These are phyloP conservation scores for Cymbomonas tetramitiformis DNA, from an alignment of 139 green algal species.

Conservation along the genomic window DNA sequence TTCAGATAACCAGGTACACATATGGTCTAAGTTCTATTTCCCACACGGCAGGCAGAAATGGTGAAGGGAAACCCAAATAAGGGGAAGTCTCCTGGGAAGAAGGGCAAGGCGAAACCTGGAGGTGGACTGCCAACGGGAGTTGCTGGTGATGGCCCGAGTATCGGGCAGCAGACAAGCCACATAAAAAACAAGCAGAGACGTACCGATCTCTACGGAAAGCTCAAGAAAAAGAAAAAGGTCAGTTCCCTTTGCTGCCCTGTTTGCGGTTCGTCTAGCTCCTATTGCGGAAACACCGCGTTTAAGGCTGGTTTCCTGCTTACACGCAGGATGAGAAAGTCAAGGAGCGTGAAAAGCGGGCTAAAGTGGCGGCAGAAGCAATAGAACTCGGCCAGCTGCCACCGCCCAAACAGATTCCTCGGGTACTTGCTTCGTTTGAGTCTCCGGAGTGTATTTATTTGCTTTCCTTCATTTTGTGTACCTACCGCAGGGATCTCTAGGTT, in stretches of 20 bases:
- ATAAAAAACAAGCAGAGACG: constrained; percentile 76
- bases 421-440: constrained; percentile 13
- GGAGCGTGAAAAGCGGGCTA: constrained; percentile 43
- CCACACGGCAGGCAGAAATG: too few species aligned
- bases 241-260: neutral
- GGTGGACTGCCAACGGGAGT: constrained; percentile 34
- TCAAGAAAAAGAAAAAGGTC: constrained; percentile 57
- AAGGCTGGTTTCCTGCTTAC: neutral
- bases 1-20: too few species aligned
- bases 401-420: constrained; percentile 52
- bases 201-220: constrained; percentile 52
- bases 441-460: neutral
- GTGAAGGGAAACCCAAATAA: too few species aligned
- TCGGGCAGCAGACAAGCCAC: constrained; percentile 53
- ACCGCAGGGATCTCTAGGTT: too few species aligned
- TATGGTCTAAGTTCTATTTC: too few species aligned
- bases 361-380: constrained; percentile 41
- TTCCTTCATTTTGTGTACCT: too few species aligned
- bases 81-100: too few species aligned
- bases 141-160: constrained; percentile 17
- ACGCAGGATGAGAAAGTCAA: constrained; percentile 58
- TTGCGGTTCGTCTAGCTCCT: too few species aligned
- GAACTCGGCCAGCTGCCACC: constrained; percentile 49
- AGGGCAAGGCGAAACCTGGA: constrained; percentile 29
- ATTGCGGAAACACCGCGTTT: neutral